Base-by-base conservation (phyloP, 805 yeast species). In the Cyberlindnera mrakii region DNA sequence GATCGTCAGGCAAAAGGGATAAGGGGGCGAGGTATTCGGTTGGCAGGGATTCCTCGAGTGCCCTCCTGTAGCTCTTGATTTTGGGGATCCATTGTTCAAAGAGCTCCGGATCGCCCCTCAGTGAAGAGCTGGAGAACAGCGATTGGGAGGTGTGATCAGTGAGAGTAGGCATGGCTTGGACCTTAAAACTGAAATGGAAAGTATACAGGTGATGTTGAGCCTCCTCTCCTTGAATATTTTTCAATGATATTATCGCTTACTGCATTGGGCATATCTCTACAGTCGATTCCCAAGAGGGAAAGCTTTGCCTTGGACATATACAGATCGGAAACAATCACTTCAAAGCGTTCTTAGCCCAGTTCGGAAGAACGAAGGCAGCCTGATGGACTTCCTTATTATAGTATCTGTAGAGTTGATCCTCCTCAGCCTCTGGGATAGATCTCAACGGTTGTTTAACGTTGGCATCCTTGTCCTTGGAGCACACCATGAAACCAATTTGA, bases 401-500 rank as follows among this genome's bases (percentile, higher is more conserved):
- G 72, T 93, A 91, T 58, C 76, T 77, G 78, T 79, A 80, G 57
- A 83, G 62, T 63, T 78, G 69, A 20, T 60, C 66, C 61, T 85
- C 95, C 49, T 77, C 75, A 46, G 74, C 82, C 36, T 70, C 75
- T 41, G 78, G 63, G 64, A 85, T 67, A 29, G 72, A 69, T 65
- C 96, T 79, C 49, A 77, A 52, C 39, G 98, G 96, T 51, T 65
- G 71, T 56, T 67, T 72, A 45, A 91, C 84, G 50, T 82, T 71
- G 39, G 82, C 80, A 20, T 65, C 54, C 14, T 76, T 62, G 60
- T 85, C 84, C 71, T 89, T 91, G 50, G 83, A 76, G 66, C 97
- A 90, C 47, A 91, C 90, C 96, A 91, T 87, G 70, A 93, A 87
- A n/a, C 98, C 99, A 59, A 91, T 84, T 65, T 89, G 95, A 51